Conservation (phyloP, 805 yeast genomes). For the Yarrowia keelungensis region DNA sequence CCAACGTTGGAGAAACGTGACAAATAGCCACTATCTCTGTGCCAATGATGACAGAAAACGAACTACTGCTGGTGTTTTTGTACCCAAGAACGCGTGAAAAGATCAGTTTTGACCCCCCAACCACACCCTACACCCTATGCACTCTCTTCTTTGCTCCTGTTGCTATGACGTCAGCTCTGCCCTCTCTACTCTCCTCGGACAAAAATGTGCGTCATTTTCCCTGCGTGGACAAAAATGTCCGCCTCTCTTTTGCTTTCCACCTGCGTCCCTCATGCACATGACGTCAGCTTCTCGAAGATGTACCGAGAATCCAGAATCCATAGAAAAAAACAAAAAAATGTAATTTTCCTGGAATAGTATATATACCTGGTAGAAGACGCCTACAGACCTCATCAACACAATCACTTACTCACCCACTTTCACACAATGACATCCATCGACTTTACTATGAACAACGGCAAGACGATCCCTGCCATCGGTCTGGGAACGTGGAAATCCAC, state of each 20-base stretch:
- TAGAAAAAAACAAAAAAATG: too few relatives aligned
- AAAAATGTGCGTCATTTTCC: conserved; percentile 6
- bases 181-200: not conserved
- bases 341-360: not conserved
- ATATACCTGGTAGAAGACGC: not conserved
- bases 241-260: conserved; percentile 7
- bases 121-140: too few relatives aligned
- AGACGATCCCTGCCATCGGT: conserved; percentile 68
- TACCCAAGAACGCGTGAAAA: too few relatives aligned
- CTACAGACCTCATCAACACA: not conserved
- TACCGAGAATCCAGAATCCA: not conserved
- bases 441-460: conserved; percentile 63
- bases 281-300: not conserved
- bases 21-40: too few relatives aligned
- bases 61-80: too few relatives aligned
- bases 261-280: conserved; percentile 20
- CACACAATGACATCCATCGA: conserved; percentile 30
- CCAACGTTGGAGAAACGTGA: not conserved
- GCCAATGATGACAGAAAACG: too few relatives aligned
- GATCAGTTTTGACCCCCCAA: too few relatives aligned
- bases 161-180: conserved; percentile 11
- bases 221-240: not conserved
- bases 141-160: too few relatives aligned
- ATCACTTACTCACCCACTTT: not conserved
- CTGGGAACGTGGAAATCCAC: conserved; percentile 52